phyloP scores from a whole-genome alignment of 2,329 filamentous ascomycete genomes.

The Diatrype stigma region DNA sequence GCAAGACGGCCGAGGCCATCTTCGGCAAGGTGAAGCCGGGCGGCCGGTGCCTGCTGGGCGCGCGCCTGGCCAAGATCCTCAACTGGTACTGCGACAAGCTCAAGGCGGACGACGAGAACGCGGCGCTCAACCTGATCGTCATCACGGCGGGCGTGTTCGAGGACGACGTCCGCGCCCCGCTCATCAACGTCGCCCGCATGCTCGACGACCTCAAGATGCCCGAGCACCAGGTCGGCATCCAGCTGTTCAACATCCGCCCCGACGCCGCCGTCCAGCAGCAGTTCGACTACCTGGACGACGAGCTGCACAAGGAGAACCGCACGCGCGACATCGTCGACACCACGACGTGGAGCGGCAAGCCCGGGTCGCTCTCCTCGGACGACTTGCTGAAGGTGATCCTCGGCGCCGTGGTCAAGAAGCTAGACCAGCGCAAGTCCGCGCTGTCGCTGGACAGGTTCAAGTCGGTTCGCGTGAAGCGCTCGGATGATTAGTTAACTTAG shows the following conservation, averaged over 20 bases:
- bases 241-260: constrained; percentile 18
- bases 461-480: background rate
- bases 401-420: constrained; percentile 17
- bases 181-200: constrained; percentile 11
- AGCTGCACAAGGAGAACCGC: constrained; percentile 15
- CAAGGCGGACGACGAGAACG: constrained; percentile 1
- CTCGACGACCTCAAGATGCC: constrained; percentile 15
- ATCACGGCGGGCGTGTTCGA: constrained; percentile 8
- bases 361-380: constrained; percentile 10
- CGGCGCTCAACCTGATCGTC: constrained; percentile 5
- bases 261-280: constrained; percentile 9
- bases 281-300: constrained; percentile 18
- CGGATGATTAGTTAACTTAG: too few species aligned
- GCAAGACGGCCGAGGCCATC: constrained; percentile 1
- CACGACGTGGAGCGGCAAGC: constrained; percentile 5
- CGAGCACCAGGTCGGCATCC: constrained; percentile 18
- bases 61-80: constrained; percentile 4
- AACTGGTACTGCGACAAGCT: constrained; percentile 4
- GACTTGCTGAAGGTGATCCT: constrained; percentile 16
- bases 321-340: constrained; percentile 18
- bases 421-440: constrained; percentile 13
- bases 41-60: constrained; percentile 3
- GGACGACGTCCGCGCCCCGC: constrained; percentile 15
- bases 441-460: constrained; percentile 1
- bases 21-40: constrained; percentile 2